Evolutionary conservation across 1,284 basidiomycete species (phyloP), one percentile per base, ranked within the genome.

Genomic region (Coriolopsis trogii): DNA sequence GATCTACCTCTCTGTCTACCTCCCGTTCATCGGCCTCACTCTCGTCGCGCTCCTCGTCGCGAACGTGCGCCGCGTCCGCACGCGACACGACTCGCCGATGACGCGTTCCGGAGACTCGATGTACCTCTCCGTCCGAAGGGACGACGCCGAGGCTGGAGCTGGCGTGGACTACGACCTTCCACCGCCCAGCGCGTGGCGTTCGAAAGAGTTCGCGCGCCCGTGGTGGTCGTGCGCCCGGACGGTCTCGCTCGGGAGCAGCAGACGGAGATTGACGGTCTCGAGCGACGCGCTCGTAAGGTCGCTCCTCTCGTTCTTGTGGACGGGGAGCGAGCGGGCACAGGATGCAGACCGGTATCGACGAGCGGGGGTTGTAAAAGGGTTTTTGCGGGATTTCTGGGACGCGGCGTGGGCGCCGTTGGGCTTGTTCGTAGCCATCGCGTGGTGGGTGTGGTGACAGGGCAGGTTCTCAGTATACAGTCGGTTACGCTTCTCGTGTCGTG

Each of bases 1-100:
- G 29, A 78, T 84, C 41, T 86, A 83, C 66, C 66, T 73, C 18
- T 67, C 68, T 31, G 63, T 79, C 16, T 87, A 84, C 67, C 55
- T 76, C 18, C 79, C 81, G 2, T 65, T 80, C 16, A 60, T 72
- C 41, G 36, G 78, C 28, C 52, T 79, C 33, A 70, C 65, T 38
- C 45, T 74, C 10, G 39, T 66, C 47, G 42, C 64, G 26, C 63
- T 73, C 38, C 49, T 68, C 33, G 28, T 64, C 28, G 55, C 54
- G 12, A 67, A 64, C 53, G 28, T 59, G 34, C 52, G 54, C 34
- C 59, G 63, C 1, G 51, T 58, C 55, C 52, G 43, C 55, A 69
- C 44, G 8, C 52, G 46, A 49, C 65, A 61, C 33, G 43, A 51
- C 12, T 38, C 54, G 2, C 28, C 44, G 8, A 13, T 38, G 13